phyloP scores from a whole-genome alignment of 768 basidiomycete genomes.

The Tricholoma matsutake region DNA sequence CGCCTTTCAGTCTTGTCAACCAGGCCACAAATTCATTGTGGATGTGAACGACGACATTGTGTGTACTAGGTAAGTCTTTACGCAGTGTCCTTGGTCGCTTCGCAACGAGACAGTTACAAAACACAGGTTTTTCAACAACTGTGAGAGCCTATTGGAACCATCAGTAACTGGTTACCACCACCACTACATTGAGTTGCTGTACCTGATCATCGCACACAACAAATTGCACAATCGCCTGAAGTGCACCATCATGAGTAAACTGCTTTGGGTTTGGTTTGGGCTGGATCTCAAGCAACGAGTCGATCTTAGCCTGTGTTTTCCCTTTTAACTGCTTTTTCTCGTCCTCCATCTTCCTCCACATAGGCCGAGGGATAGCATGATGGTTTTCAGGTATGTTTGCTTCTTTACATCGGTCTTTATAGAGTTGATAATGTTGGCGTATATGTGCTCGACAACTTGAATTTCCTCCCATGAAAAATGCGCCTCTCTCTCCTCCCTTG shows the following conservation, averaged over 20 bases:
- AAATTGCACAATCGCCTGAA: not conserved
- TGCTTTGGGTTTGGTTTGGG: not conserved
- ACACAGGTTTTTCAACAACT: not conserved
- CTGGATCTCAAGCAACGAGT: not conserved
- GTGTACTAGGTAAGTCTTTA: constrained; percentile 7
- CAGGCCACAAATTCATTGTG: constrained; percentile 16
- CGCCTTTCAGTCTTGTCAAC: not conserved
- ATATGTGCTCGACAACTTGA: not conserved
- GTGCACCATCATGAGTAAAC: not conserved
- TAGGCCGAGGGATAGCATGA: not conserved
- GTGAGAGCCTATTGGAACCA: not conserved
- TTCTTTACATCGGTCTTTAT: not conserved
- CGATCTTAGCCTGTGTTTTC: not conserved
- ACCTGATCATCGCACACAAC: not conserved
- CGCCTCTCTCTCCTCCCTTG: not conserved
- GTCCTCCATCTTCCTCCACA: not conserved
- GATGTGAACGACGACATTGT: constrained; percentile 14
- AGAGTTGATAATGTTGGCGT: not conserved
- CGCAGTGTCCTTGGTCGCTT: not conserved
- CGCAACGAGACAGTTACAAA: not conserved
- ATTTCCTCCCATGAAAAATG: not conserved
- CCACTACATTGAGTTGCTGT: not conserved
- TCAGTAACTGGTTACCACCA: not conserved
- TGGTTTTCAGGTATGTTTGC: not conserved
- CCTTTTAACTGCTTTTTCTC: not conserved